Base-by-base conservation (phyloP, 164 flowering plant genomes). In the Berberis thunbergii region DNA sequence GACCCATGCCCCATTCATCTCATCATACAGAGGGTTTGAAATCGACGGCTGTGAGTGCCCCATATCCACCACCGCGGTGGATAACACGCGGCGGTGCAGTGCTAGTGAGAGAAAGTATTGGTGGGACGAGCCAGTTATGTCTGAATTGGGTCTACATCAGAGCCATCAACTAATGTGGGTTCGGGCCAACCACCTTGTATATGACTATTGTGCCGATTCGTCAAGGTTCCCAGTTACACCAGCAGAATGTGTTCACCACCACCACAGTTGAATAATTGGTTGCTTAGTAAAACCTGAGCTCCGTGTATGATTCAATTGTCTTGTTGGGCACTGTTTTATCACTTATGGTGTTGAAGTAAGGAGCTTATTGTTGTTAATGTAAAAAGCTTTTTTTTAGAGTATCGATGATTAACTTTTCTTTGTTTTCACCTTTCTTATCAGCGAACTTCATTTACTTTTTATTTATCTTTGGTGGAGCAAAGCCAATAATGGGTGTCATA, bases 111-210 rank as follows among this genome's bases (percentile, higher is more conserved):
- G 62, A 61, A 72, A 71, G 74, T 86, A 57, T 63, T 88, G 98
- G 97, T 88, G 97, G 97, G 97, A 86, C 58, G 82, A 84, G 67
- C 96, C 97, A 0, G 79, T 79, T 6, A 5, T 94, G 78, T 63
- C 88, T 2, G 96, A 84, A 80, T 76, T 91, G 43, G 89, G 61
- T 67, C 7, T 84, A 56, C 98, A 94, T 72, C 97, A 94, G 80
- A 86, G 77, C 74, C 98, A 94, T 70, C 97, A 94, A 77, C 83
- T 94, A 13, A 3, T 76, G 72, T 94, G 98, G 98, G 98, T 91
- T 4, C 68, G 78, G 41, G 89, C 91, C 26, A 79, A 89, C 40
- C 93, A 88, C 65, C 75, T 88, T 78, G 70, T 91, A 11, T 94
- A 94, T 52, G 96, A 91, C 54, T 94, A 88, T 65, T 94, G 98